These are phyloP conservation scores for Davidsoniella virescens DNA, from an alignment of 2,329 filamentous ascomycete species.

Conservation along the genomic window DNA sequence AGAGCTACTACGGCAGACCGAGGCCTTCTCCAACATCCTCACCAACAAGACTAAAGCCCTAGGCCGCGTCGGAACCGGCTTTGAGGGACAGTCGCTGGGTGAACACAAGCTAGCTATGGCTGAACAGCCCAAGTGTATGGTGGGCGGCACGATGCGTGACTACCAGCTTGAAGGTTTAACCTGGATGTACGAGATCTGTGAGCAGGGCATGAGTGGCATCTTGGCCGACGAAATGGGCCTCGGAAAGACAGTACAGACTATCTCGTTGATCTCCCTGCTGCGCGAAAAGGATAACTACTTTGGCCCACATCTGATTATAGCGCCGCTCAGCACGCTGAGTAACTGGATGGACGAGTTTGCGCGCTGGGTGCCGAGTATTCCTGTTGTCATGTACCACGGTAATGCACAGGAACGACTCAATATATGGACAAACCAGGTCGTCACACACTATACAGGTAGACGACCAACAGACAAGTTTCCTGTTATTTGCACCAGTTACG, in stretches of 20 bases:
- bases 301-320: constrained; percentile 80
- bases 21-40: constrained; percentile 44
- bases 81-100: constrained; percentile 42
- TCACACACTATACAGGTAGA: constrained; percentile 47
- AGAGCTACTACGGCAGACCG: constrained; percentile 41
- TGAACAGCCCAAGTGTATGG: constrained; percentile 68
- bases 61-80: constrained; percentile 42
- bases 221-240: constrained; percentile 90
- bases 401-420: constrained; percentile 59
- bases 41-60: constrained; percentile 47
- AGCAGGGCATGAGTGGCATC: constrained; percentile 79
- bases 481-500: constrained; percentile 86
- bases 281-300: constrained; percentile 70
- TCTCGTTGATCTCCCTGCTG: constrained; percentile 71
- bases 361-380: constrained; percentile 77
- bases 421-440: constrained; percentile 57
- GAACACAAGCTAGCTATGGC: constrained; percentile 62
- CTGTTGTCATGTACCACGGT: constrained; percentile 83
- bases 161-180: constrained; percentile 91
- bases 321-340: constrained; percentile 75
- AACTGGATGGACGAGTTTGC: constrained; percentile 95
- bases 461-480: constrained; percentile 45
- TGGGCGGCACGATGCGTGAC: constrained; percentile 77
- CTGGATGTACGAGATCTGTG: constrained; percentile 74
- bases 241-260: constrained; percentile 81